Conservation (phyloP, 139 green algal species). For the Volvox africanus region DNA sequence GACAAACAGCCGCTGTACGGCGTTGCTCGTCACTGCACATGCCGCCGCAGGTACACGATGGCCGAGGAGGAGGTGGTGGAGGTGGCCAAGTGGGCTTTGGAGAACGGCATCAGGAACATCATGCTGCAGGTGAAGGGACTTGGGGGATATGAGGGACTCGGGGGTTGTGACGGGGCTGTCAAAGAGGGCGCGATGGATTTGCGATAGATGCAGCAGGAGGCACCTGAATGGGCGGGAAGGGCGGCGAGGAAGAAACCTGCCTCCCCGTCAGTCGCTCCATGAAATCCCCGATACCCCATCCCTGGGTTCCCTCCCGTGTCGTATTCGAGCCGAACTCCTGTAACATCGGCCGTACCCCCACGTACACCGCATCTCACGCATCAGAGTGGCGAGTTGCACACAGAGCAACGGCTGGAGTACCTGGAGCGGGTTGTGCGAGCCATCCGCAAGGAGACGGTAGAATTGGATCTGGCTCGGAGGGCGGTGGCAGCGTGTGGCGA, state of each 20-base stretch:
- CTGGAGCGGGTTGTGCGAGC: conserved; percentile 56
- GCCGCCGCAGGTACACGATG: conserved; percentile 65
- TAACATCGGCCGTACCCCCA: background rate
- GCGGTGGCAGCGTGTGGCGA: conserved; percentile 10
- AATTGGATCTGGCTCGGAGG: conserved; percentile 54
- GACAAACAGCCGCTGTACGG: too few relatives aligned
- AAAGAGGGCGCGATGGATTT: too few relatives aligned
- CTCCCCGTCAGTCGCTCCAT: too few relatives aligned
- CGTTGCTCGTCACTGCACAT: background rate
- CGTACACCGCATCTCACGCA: background rate
- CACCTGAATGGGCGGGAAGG: too few relatives aligned
- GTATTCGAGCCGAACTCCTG: too few relatives aligned
- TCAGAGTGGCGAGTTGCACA: conserved; percentile 68
- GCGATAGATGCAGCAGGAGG: too few relatives aligned
- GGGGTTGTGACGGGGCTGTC: too few relatives aligned
- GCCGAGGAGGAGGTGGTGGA: conserved; percentile 69
- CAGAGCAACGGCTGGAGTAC: conserved; percentile 64
- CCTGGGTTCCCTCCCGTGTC: background rate
- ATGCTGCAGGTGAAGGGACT: conserved; percentile 68
- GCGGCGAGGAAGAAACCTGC: too few relatives aligned
- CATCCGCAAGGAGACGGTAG: conserved; percentile 53
- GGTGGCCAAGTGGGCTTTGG: conserved; percentile 66
- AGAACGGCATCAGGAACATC: conserved; percentile 73
- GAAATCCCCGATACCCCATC: background rate
- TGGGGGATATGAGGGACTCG: too few relatives aligned